These are phyloP conservation scores for Volvariella surrecta DNA, from an alignment of 1,284 basidiomycete species.

Conservation along the genomic window DNA sequence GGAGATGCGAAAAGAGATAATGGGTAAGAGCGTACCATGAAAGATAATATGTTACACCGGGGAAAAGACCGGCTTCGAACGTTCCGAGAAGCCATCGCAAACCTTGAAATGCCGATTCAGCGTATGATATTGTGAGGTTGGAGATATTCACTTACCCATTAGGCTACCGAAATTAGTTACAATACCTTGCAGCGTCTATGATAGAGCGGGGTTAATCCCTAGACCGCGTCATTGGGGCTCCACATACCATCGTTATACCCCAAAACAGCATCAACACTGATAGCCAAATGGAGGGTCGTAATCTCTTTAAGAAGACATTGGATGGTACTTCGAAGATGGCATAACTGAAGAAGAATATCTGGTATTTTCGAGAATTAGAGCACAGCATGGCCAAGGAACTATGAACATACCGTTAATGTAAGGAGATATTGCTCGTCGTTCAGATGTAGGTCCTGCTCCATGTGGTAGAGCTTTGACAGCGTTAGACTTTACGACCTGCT, in stretches of 20 bases:
- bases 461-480: constrained; percentile 38
- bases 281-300: constrained; percentile 60
- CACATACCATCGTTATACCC: constrained; percentile 61
- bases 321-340: constrained; percentile 64
- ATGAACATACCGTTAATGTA: constrained; percentile 45
- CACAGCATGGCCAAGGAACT: constrained; percentile 40
- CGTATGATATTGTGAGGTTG: neutral
- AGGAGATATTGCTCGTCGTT: constrained; percentile 58
- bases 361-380: constrained; percentile 1
- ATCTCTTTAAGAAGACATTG: constrained; percentile 61
- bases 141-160: constrained; percentile 35
- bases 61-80: constrained; percentile 69
- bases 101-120: constrained; percentile 21
- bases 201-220: constrained; percentile 5
- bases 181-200: constrained; percentile 59
- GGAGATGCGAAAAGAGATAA: neutral
- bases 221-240: constrained; percentile 7
- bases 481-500: neutral
- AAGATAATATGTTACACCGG: constrained; percentile 61
- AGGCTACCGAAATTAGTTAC: constrained; percentile 57
- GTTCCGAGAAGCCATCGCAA: constrained; percentile 60
- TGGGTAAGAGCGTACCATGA: constrained; percentile 39
- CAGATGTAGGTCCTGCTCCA: constrained; percentile 46
- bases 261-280: constrained; percentile 56
- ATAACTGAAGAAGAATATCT: constrained; percentile 57